Base-by-base conservation (phyloP, 208 protist species). In the Eutreptiella sp. region DNA sequence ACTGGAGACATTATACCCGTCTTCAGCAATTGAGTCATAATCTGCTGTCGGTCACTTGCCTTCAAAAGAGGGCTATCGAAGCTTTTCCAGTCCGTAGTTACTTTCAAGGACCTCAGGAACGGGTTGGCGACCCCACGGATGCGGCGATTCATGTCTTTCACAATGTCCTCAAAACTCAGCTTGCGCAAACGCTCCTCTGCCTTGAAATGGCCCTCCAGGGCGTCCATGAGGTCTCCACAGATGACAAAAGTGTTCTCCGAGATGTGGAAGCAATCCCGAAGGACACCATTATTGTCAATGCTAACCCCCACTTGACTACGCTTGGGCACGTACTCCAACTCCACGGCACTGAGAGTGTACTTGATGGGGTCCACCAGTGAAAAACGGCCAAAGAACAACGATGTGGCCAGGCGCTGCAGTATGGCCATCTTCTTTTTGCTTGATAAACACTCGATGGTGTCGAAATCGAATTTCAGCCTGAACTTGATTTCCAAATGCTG, bases 31-130 rank as follows among this genome's bases (percentile, higher is more conserved):
- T n/a, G n/a, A n/a, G n/a, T n/a, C n/a, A n/a, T n/a, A n/a, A n/a
- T n/a, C n/a, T n/a, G n/a, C n/a, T n/a, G n/a, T n/a, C n/a, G n/a
- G n/a, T n/a, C n/a, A n/a, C n/a, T n/a, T n/a, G n/a, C n/a, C n/a
- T n/a, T n/a, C n/a, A n/a, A n/a, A n/a, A n/a, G n/a, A n/a, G n/a
- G n/a, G n/a, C n/a, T n/a, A n/a, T n/a, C n/a, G n/a, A n/a, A n/a
- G n/a, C n/a, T n/a, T n/a, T n/a, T 57, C 50, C 50, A 57, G 50
- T 57, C 50, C 7, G 39, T 33, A 42, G 11, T n/a, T 14, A 57
- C 50, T 14, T 53, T 14, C n/a, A 57, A 16, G 9, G n/a, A 11
- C 9, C 24, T 7, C 33, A 57, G 14, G 50, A 57, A 33, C 14
- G 31, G 50, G 36, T 57, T 57, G 11, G 7, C 9, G 9, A 33